phyloP scores from a whole-genome alignment of 352 stramenopile genomes.

The Globisporangium radiosum region DNA sequence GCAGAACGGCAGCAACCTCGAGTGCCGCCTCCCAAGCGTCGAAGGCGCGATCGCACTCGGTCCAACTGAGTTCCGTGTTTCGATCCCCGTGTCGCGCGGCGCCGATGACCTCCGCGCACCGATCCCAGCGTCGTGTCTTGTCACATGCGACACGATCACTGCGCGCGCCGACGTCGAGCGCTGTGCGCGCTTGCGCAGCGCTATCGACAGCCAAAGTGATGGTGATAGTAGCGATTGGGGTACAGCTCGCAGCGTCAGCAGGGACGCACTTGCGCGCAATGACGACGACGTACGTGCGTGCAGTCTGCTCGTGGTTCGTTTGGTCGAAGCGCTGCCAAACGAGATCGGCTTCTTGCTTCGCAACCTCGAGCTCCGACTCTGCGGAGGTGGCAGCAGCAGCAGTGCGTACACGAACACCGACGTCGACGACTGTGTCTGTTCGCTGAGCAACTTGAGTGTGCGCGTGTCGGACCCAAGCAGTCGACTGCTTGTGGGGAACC shows the following conservation, averaged over 20 bases:
- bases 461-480: constrained; percentile 2
- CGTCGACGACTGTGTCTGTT: background rate
- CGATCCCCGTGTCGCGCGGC: constrained; percentile 14
- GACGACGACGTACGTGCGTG: background rate
- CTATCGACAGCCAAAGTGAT: too few relatives aligned
- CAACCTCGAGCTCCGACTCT: constrained; percentile 7
- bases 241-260: background rate
- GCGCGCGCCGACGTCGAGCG: background rate
- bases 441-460: constrained; percentile 4
- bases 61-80: constrained; percentile 21
- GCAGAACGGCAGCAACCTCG: constrained; percentile 5
- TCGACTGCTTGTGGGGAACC: background rate
- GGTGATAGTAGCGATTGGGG: background rate
- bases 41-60: constrained; percentile 14
- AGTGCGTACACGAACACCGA: background rate
- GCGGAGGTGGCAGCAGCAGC: background rate
- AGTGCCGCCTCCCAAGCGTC: constrained; percentile 3
- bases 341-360: constrained; percentile 6
- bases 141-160: constrained; percentile 4
- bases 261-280: background rate
- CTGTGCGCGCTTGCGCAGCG: background rate
- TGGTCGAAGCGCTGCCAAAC: constrained; percentile 7
- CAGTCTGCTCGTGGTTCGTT: constrained; percentile 7
- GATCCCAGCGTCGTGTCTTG: constrained; percentile 11
- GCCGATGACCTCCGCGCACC: constrained; percentile 11